Conservation (phyloP, 164 flowering plant species). For the grape (Vitis vinifera) region DNA sequence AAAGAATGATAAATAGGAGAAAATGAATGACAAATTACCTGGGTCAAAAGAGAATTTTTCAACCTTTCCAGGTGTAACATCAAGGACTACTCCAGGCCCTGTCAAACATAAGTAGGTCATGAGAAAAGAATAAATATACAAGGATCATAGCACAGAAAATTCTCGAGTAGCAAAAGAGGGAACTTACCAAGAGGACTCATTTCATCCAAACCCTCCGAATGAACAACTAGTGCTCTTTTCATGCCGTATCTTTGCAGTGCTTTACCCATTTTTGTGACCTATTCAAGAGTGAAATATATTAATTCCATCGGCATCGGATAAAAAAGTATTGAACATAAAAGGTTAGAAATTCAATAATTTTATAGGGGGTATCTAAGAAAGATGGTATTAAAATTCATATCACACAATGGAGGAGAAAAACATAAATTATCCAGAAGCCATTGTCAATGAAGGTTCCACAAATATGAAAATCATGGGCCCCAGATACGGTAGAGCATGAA, state of each 20-base stretch:
- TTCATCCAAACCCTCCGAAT: constrained; percentile 89
- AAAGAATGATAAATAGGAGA: not conserved
- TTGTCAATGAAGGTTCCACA: too few relatives aligned
- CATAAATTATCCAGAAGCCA: too few relatives aligned
- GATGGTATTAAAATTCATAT: too few relatives aligned
- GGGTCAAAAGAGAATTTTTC: not conserved
- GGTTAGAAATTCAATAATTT: too few relatives aligned
- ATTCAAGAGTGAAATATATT: not conserved
- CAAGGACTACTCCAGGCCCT: not conserved
- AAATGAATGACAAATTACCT: not conserved
- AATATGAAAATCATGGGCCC: too few relatives aligned
- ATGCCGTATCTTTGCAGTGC: constrained; percentile 85
- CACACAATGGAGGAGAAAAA: too few relatives aligned
- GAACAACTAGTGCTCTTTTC: constrained; percentile 89
- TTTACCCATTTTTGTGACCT: constrained; percentile 92
- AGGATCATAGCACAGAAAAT: not conserved
- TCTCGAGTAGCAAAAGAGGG: not conserved
- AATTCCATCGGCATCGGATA: not conserved
- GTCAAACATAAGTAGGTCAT: not conserved
- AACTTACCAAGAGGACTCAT: constrained; percentile 85
- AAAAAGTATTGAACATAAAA: not conserved
- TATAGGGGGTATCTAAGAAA: too few relatives aligned
- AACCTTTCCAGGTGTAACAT: not conserved
- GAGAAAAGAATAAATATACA: not conserved
- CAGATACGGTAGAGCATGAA: too few relatives aligned